Evolutionary conservation across 768 basidiomycete species (phyloP).

Genomic region (Naganishia friedmannii): DNA sequence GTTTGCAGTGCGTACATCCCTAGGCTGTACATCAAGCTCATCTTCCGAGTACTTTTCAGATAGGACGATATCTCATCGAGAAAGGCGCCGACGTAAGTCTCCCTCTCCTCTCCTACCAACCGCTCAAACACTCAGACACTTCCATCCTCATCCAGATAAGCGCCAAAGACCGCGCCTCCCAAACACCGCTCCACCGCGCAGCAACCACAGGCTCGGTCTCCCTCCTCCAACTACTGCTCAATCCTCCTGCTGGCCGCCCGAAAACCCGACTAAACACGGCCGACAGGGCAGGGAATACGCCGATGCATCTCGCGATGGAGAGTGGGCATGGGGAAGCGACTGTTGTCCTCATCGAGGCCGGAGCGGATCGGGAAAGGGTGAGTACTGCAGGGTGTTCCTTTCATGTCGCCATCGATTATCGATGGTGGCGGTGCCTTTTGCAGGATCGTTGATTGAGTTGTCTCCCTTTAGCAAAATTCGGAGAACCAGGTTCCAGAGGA

Average conservation of each 20-base stretch:
- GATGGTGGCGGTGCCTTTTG: not conserved
- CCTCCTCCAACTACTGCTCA: slow-evolving; percentile 79
- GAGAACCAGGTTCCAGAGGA: slow-evolving; percentile 85
- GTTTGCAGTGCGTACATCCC: not conserved
- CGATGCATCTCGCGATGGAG: slow-evolving; percentile 95
- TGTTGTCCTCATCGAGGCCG: slow-evolving; percentile 85
- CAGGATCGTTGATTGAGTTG: not conserved
- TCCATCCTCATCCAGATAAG: slow-evolving; percentile 66
- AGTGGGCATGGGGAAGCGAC: slow-evolving; percentile 90
- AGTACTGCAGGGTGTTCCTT: slow-evolving; percentile 45
- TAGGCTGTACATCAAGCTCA: not conserved
- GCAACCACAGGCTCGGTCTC: slow-evolving; percentile 91
- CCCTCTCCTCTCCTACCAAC: too few species aligned
- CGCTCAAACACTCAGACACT: not conserved
- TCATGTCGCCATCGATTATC: not conserved
- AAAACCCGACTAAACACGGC: slow-evolving; percentile 76
- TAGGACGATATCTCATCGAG: slow-evolving; percentile 77
- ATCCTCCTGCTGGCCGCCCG: slow-evolving; percentile 68
- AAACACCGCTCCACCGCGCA: slow-evolving; percentile 92
- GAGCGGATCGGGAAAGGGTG: slow-evolving; percentile 85
- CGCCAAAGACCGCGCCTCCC: slow-evolving; percentile 86
- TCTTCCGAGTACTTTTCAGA: slow-evolving; percentile 56
- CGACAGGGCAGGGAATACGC: slow-evolving; percentile 73
- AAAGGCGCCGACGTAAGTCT: slow-evolving; percentile 84
- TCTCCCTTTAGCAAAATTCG: slow-evolving; percentile 63